A percentile compares a stretch with the other conserved stretches of the same genome.
Evolutionary conservation across 768 basidiomycete genomes (phyloP).

Genomic region (Collybia nuda): DNA sequence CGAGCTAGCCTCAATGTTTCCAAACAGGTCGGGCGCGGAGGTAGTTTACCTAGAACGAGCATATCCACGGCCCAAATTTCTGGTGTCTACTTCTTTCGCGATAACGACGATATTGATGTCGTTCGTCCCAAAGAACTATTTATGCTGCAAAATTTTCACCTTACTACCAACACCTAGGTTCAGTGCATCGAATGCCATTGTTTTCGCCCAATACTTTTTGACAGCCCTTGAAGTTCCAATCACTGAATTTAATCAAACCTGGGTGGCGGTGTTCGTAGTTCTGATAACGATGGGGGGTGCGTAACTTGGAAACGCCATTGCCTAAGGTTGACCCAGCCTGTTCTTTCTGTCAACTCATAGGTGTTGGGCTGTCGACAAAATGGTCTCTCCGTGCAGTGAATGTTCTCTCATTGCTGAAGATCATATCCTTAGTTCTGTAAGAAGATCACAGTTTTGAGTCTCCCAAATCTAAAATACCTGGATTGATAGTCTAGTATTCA

Average conservation of each 20-base stretch:
- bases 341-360: conserved; percentile 13
- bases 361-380: conserved; percentile 32
- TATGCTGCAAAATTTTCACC: background rate
- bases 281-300: conserved; percentile 24
- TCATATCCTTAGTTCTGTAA: conserved; percentile 28
- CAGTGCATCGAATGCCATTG: conserved; percentile 32
- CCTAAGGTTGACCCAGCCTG: too few species aligned
- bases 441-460: conserved; percentile 1
- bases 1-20: conserved; percentile 48
- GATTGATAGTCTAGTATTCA: conserved; percentile 39
- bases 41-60: conserved; percentile 49
- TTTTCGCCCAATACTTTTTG: conserved; percentile 37
- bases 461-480: background rate
- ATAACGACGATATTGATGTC: conserved; percentile 34
- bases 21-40: conserved; percentile 47
- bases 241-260: conserved; percentile 24
- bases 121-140: conserved; percentile 19
- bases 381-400: conserved; percentile 32
- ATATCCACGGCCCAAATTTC: conserved; percentile 40
- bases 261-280: conserved; percentile 21
- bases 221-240: conserved; percentile 30
- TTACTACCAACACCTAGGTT: conserved; percentile 20
- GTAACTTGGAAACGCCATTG: background rate
- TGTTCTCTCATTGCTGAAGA: conserved; percentile 27
- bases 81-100: conserved; percentile 44